Evolutionary conservation across 768 basidiomycete species (phyloP).

Genomic region (Candolleomyces eurysporus): DNA sequence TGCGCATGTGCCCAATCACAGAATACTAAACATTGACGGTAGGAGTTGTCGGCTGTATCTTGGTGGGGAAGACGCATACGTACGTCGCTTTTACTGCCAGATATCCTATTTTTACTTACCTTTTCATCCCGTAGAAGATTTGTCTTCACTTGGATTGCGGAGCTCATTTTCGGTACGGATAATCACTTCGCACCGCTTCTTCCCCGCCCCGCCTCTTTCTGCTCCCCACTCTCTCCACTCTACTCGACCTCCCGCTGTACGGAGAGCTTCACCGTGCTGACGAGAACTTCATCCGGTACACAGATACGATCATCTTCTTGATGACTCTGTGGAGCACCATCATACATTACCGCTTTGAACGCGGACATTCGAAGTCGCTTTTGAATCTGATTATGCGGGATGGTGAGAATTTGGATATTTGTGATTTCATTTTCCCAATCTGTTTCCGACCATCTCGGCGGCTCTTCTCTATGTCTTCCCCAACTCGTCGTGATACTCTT

Average conservation of each 20-base stretch:
- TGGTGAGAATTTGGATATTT: conserved; percentile 16
- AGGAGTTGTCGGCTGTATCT: conserved; percentile 36
- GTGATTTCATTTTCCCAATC: too few relatives aligned
- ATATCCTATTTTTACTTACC: not conserved
- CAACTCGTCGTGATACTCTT: too few relatives aligned
- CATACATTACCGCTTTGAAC: conserved; percentile 14
- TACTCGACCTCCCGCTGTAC: not conserved
- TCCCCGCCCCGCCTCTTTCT: too few relatives aligned
- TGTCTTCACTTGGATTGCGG: conserved; percentile 34
- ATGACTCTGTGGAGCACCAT: conserved; percentile 27
- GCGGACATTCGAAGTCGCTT: conserved; percentile 16
- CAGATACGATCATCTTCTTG: conserved; percentile 31
- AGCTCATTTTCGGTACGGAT: conserved; percentile 30
- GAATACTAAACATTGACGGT: not conserved
- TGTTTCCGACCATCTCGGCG: not conserved
- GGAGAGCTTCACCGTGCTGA: not conserved
- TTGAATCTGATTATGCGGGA: conserved; percentile 30
- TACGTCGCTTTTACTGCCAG: not conserved
- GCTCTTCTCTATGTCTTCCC: not conserved
- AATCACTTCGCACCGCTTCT: too few relatives aligned
- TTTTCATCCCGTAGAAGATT: conserved; percentile 22
- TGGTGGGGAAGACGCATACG: conserved; percentile 30
- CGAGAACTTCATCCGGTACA: too few relatives aligned
- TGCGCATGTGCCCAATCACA: too few relatives aligned
- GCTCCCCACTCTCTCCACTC: not conserved